These are phyloP conservation scores for Botrytis pseudocinerea DNA, from an alignment of 2,329 filamentous ascomycete genomes.

Conservation along the genomic window DNA sequence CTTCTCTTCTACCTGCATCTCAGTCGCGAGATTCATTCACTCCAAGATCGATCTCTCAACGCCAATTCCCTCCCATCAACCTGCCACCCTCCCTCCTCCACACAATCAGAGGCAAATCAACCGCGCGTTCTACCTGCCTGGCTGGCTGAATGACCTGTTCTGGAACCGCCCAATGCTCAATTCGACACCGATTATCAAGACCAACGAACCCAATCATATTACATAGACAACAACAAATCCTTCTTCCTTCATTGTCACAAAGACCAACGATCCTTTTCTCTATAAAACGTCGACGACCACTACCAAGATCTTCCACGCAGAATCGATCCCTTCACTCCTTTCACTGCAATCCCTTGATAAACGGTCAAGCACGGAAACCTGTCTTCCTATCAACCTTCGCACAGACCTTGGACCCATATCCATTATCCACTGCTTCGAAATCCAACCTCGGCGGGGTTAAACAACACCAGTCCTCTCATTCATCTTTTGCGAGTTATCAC, in stretches of 20 bases:
- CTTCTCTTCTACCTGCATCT: background rate
- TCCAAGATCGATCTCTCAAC: background rate
- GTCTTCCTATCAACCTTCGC: conserved; percentile 13
- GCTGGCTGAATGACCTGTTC: conserved; percentile 22
- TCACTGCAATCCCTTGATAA: background rate
- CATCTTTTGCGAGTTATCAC: background rate
- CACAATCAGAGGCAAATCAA: background rate
- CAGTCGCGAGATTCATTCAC: background rate
- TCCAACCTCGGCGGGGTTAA: conserved; percentile 15
- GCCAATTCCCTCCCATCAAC: background rate
- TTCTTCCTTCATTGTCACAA: conserved; percentile 4
- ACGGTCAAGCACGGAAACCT: background rate
- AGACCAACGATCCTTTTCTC: conserved; percentile 9
- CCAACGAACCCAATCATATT: conserved; percentile 11
- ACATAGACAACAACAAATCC: conserved; percentile 7
- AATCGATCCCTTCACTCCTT: conserved; percentile 1
- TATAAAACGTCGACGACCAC: conserved; percentile 5
- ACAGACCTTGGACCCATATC: conserved; percentile 20
- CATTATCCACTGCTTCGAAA: conserved; percentile 17
- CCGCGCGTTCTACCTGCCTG: background rate
- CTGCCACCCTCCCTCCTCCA: background rate
- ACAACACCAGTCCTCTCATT: conserved; percentile 2
- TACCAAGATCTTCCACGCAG: background rate
- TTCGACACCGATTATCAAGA: conserved; percentile 13
- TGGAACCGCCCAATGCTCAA: conserved; percentile 11